Evolutionary conservation across 768 basidiomycete genomes (phyloP).

Genomic region (Tulasnella sp.): DNA sequence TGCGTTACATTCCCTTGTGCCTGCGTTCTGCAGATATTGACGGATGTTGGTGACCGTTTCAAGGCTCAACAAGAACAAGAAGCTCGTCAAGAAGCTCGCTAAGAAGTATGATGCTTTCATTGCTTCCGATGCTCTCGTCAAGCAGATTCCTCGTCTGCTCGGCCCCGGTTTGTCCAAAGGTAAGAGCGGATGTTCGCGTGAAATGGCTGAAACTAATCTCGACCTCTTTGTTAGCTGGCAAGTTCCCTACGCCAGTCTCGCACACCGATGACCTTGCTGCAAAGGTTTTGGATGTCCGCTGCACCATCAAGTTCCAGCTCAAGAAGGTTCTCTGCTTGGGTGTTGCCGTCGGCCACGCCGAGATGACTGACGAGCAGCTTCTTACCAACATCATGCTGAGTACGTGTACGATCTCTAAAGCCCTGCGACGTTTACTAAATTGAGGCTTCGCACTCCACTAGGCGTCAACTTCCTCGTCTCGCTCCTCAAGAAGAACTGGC

Average conservation of each 20-base stretch:
- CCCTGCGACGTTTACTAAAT: neutral
- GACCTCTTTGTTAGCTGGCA: slow-evolving; percentile 64
- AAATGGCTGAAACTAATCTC: neutral
- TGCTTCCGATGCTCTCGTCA: slow-evolving; percentile 94
- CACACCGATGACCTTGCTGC: slow-evolving; percentile 83
- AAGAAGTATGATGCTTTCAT: slow-evolving; percentile 99
- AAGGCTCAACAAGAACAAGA: slow-evolving; percentile 99
- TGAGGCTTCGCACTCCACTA: neutral
- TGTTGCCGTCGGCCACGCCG: slow-evolving; percentile 95
- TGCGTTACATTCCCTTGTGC: slow-evolving; percentile 40
- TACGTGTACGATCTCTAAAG: slow-evolving; percentile 41
- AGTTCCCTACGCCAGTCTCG: slow-evolving; percentile 97
- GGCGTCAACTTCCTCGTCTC: slow-evolving; percentile 99
- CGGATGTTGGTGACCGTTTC: neutral
- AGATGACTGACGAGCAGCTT: slow-evolving; percentile 97
- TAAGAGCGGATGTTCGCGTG: slow-evolving; percentile 38
- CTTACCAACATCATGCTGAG: slow-evolving; percentile 96
- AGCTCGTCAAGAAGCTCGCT: slow-evolving; percentile 99
- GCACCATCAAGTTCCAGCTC: slow-evolving; percentile 99
- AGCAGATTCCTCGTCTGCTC: slow-evolving; percentile 99
- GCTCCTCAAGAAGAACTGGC: slow-evolving; percentile 99
- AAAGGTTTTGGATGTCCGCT: slow-evolving; percentile 93
- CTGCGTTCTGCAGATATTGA: neutral
- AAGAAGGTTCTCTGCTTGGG: slow-evolving; percentile 99
- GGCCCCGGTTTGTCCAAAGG: slow-evolving; percentile 99